Evolutionary conservation across 441 rosid species (phyloP), one percentile per base, ranked within the genome.

Genomic region (Aleurites moluccanus): DNA sequence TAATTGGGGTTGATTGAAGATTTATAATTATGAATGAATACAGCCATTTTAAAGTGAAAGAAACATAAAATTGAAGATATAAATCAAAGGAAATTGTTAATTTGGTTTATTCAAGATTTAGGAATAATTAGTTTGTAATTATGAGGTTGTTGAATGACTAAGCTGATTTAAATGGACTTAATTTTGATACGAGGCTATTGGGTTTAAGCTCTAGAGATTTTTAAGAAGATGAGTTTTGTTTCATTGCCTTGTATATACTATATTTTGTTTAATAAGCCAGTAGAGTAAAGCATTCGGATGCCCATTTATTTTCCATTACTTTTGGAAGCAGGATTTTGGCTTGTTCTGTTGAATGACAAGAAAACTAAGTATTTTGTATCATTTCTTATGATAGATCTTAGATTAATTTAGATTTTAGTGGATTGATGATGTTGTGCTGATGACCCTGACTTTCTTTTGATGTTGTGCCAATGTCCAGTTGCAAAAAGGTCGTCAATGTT

Each of bases 401-500:
- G 49, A 4, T 62, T 13, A 45, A 60, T n/a, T 27, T 60, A 62
- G 57, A 53, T n/a, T 60, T 59, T 62, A 11, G 18, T 49, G 45
- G 59, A 45, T 47, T 7, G 35, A 35, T 73, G 60, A 62, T 59
- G 67, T 59, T 47, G n/a, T 57, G 71, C 64, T 66, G 64, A 75
- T 44, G 47, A 44, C 73, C 3, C 23, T 28, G 23, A 60, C 49
- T 27, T 63, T 20, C 25, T 20, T 57, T 73, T 44, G 35, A 42
- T 35, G 23, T 42, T 70, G 42, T 47, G 68, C 33, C 20, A 64
- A 47, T 61, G 53, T 50, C 80, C 86, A 92, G 96, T 95, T 89
- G 92, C 93, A 1, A 95, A 89, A 75, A 88, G 86, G 81, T 91
- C 99, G 28, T 91, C 97, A 3, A 93, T 93, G 88, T 95, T 95